These are phyloP conservation scores for Podospora pseudoanserina DNA, from an alignment of 495 filamentous ascomycete species.

Conservation along the genomic window DNA sequence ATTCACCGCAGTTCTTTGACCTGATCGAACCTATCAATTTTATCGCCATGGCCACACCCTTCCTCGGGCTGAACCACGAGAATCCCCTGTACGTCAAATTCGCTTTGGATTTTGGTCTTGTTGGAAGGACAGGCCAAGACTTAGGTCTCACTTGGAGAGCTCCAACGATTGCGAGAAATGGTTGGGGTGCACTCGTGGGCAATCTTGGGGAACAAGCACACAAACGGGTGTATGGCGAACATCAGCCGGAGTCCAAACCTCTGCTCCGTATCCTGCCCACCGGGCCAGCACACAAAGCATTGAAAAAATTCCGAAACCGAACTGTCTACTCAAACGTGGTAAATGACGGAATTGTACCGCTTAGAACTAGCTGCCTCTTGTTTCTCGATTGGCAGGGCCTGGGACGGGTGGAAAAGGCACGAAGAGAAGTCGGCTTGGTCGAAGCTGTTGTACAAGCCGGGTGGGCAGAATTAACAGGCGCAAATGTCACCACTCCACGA, in stretches of 20 bases:
- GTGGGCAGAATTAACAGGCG: constrained; percentile 88
- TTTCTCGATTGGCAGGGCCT: constrained; percentile 96
- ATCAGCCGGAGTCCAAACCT: constrained; percentile 79
- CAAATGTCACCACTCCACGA: constrained; percentile 48
- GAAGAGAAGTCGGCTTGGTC: constrained; percentile 85
- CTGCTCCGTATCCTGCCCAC: constrained; percentile 86
- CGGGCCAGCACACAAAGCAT: constrained; percentile 82
- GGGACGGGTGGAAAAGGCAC: constrained; percentile 87
- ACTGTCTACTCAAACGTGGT: constrained; percentile 97
- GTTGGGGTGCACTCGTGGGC: constrained; percentile 82
- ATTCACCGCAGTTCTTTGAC: constrained; percentile 87
- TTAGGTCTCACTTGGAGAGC: constrained; percentile 91
- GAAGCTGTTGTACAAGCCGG: constrained; percentile 91
- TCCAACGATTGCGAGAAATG: constrained; percentile 74
- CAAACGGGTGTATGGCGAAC: constrained; percentile 59
- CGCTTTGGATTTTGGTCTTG: constrained; percentile 91
- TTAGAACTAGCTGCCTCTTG: constrained; percentile 91
- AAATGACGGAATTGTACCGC: constrained; percentile 94
- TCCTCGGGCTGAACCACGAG: constrained; percentile 92
- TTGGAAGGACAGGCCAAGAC: constrained; percentile 92
- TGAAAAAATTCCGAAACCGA: constrained; percentile 83
- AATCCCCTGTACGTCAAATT: constrained; percentile 97
- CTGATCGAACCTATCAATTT: constrained; percentile 88
- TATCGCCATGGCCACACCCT: constrained; percentile 83
- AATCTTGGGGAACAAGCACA: constrained; percentile 65